phyloP scores from a whole-genome alignment of 148 eudicot species.

The Fagopyrum tataricum region DNA sequence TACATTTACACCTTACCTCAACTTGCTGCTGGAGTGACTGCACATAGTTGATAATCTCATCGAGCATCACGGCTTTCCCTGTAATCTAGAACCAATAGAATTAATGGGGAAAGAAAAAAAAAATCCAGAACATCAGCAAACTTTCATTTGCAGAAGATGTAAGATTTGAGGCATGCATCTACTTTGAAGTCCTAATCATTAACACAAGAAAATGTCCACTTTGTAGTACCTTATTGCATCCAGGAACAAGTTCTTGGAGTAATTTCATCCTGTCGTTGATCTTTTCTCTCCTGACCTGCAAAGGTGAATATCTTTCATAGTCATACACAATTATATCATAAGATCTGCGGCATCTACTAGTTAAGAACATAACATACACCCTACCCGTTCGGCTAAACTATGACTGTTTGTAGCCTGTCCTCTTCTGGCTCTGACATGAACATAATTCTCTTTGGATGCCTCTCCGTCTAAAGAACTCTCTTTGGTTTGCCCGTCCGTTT shows the following conservation, averaged over 20 bases:
- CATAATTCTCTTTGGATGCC: slow-evolving; percentile 58
- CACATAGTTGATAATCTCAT: slow-evolving; percentile 93
- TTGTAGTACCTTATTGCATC: slow-evolving; percentile 77
- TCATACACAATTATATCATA: background rate
- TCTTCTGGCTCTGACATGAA: slow-evolving; percentile 87
- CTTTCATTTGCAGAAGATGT: background rate
- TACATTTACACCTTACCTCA: slow-evolving; percentile 65
- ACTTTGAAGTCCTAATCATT: background rate
- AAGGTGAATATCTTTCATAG: background rate
- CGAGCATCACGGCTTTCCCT: slow-evolving; percentile 96
- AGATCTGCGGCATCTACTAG: background rate
- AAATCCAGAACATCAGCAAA: background rate
- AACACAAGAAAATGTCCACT: background rate
- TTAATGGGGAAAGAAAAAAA: background rate
- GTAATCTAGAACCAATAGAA: slow-evolving; percentile 44
- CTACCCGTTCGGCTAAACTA: slow-evolving; percentile 97
- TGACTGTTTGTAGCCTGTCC: slow-evolving; percentile 98
- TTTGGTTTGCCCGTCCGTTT: slow-evolving; percentile 54
- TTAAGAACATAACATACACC: background rate
- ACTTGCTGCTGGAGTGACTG: slow-evolving; percentile 96
- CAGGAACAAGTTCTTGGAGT: slow-evolving; percentile 97
- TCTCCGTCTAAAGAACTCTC: slow-evolving; percentile 50
- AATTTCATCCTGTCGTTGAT: slow-evolving; percentile 93
- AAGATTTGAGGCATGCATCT: background rate
- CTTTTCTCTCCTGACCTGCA: slow-evolving; percentile 86